Base-by-base conservation (phyloP, 2,329 filamentous ascomycete species). In the Apiospora arundinis region DNA sequence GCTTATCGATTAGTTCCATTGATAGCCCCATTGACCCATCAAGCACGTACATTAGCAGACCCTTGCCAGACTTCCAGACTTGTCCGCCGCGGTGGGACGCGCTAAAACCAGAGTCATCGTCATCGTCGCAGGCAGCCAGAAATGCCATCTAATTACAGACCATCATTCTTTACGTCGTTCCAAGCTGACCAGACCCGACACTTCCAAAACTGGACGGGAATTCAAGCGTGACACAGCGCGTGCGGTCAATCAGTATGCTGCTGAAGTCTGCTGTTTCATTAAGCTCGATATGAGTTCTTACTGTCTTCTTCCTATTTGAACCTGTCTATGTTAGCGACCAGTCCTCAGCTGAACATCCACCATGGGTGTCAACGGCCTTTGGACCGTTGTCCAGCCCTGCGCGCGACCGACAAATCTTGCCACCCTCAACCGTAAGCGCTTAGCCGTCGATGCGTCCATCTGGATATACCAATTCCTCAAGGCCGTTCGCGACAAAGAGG, bases 401-500 rank as follows among this genome's bases (percentile, higher is more conserved):
- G 96, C 96, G 67, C 93, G 96, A 48, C 97, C 96, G 25, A 97
- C 97, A 74, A 98, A 97, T 82, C 92, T 99, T 77, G 95, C 97
- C 77, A 97, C 95, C 18, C 91, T 99, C 73, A 98, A 98, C 82
- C 94, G 93, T 76, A 98, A 97, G 84, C 94, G 96, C 21, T 92
- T 99, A 68, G 97, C 96, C 66, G 94, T 99, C 75, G 96, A 99
- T 83, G 96, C 97, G 72, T 98, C 95, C 16, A 99, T 99, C 80
- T 99, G 96, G 96, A 98, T 99, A 77, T 99, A 99, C 86, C 96
- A 99, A 80, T 99, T 99, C 79, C 90, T 99, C 77, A 99, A 99
- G 85, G 96, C 97, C 12, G 96, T 99, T 14, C 95, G 96, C 77
- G 96, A 99, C 83, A 98, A 98, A 79, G 96, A 99, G 83, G 96